A percentile compares a stretch with the other conserved stretches of the same genome.
Evolutionary conservation across 768 basidiomycete genomes (phyloP).

Genomic region (Boletellus ananas): DNA sequence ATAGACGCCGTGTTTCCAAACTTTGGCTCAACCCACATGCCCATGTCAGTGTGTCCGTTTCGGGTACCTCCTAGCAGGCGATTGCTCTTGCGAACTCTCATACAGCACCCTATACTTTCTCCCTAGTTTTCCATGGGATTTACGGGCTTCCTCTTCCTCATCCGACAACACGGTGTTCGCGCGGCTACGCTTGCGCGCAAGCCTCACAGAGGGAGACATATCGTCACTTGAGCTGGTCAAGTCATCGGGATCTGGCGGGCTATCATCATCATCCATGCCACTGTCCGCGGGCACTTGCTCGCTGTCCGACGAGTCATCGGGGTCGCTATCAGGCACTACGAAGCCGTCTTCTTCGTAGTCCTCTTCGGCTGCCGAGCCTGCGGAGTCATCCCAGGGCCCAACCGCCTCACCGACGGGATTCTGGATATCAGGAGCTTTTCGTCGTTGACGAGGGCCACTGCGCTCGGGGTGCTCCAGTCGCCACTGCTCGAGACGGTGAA

Average conservation of each 20-base stretch:
- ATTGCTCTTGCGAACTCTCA: constrained; percentile 2
- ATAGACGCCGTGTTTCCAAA: too few relatives aligned
- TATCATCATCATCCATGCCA: neutral
- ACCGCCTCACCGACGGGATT: constrained; percentile 15
- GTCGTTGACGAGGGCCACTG: neutral
- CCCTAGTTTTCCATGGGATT: neutral
- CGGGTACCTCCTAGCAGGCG: neutral
- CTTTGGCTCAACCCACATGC: too few relatives aligned
- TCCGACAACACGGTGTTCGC: constrained; percentile 4
- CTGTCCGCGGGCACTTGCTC: neutral
- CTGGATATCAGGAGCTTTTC: constrained; percentile 2
- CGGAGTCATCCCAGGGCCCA: constrained; percentile 12
- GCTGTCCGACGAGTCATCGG: neutral
- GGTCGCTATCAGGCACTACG: constrained; percentile 3
- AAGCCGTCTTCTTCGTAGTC: constrained; percentile 7
- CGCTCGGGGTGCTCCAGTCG: constrained; percentile 11
- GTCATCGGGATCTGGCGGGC: neutral
- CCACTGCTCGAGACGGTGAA: constrained; percentile 9
- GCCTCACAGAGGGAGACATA: neutral
- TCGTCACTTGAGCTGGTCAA: neutral
- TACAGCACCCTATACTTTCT: constrained; percentile 3
- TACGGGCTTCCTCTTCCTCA: neutral
- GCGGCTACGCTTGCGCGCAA: neutral
- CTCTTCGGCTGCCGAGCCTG: constrained; percentile 10
- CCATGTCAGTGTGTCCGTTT: neutral